A percentile compares a stretch with the other conserved stretches of the same genome.
These are phyloP conservation scores for Talaromyces sp. DNA, from an alignment of 2,329 filamentous ascomycete species.

Conservation along the genomic window DNA sequence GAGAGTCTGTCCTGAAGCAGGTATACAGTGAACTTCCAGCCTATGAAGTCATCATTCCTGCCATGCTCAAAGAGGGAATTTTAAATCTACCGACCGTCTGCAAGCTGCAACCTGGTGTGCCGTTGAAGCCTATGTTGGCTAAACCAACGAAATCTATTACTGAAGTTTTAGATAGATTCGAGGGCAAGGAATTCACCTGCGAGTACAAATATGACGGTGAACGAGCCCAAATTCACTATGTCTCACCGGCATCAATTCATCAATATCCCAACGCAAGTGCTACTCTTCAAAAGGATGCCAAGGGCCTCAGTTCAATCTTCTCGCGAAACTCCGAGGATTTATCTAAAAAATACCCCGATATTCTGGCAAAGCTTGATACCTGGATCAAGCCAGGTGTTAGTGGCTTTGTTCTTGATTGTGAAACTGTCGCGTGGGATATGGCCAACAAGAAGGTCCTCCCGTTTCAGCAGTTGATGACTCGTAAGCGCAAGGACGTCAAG, in stretches of 20 bases:
- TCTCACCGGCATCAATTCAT: conserved; percentile 72
- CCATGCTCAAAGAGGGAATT: conserved; percentile 82
- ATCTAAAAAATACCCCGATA: conserved; percentile 96
- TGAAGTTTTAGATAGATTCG: conserved; percentile 93
- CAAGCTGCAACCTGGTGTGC: conserved; percentile 88
- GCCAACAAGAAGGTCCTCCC: conserved; percentile 91
- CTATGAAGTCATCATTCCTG: conserved; percentile 91
- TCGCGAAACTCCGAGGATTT: conserved; percentile 96
- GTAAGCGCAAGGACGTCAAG: conserved; percentile 96
- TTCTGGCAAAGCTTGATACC: conserved; percentile 76
- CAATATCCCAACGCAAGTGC: conserved; percentile 63
- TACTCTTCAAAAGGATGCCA: conserved; percentile 61
- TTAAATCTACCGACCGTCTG: conserved; percentile 77
- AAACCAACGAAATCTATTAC: conserved; percentile 98
- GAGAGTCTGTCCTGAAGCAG: conserved; percentile 80
- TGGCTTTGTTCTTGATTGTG: conserved; percentile 97
- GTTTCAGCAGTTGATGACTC: conserved; percentile 97
- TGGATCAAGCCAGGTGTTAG: conserved; percentile 90
- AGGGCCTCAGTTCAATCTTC: conserved; percentile 87
- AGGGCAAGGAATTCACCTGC: conserved; percentile 92
- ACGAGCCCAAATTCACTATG: conserved; percentile 96
- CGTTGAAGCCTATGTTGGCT: conserved; percentile 96
- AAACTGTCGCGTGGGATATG: conserved; percentile 97
- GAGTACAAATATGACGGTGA: conserved; percentile 99
- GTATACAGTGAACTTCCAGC: conserved; percentile 93